phyloP scores from a whole-genome alignment of 148 eudicot genomes.

The Vaccinium myrtillus region DNA sequence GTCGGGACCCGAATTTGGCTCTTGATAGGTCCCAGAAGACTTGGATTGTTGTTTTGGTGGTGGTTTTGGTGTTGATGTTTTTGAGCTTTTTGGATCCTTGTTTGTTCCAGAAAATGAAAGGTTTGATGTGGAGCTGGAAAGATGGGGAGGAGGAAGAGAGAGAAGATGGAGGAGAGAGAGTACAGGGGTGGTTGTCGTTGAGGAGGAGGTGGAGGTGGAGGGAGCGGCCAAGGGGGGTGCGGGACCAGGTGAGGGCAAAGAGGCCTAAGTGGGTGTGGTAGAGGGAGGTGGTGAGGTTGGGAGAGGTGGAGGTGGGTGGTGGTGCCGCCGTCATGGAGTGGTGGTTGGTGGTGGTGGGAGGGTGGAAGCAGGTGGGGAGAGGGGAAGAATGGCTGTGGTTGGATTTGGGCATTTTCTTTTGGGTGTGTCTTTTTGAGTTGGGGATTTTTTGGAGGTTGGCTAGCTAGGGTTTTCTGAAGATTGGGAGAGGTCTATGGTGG shows the following conservation, averaged over 20 bases:
- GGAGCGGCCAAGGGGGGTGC: slow-evolving; percentile 39
- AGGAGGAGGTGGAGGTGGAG: slow-evolving; percentile 45
- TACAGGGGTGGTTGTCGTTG: slow-evolving; percentile 15
- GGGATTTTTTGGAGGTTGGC: background rate
- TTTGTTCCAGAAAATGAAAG: slow-evolving; percentile 55
- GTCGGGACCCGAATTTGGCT: slow-evolving; percentile 59
- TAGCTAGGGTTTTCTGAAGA: slow-evolving; percentile 1
- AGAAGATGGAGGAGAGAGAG: slow-evolving; percentile 4
- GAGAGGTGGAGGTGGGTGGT: slow-evolving; percentile 25
- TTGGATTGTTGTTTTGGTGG: background rate
- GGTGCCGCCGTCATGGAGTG: slow-evolving; percentile 20
- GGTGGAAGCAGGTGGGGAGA: slow-evolving; percentile 48
- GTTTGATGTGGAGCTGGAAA: slow-evolving; percentile 53
- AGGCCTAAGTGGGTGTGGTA: slow-evolving; percentile 60
- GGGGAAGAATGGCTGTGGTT: slow-evolving; percentile 28
- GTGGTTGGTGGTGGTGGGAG: slow-evolving; percentile 25
- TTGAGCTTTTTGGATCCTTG: slow-evolving; percentile 42
- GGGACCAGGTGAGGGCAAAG: slow-evolving; percentile 68
- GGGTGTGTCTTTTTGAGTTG: background rate
- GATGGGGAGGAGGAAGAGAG: slow-evolving; percentile 36
- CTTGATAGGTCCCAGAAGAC: slow-evolving; percentile 57
- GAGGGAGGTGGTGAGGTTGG: slow-evolving; percentile 60
- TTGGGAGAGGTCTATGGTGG: slow-evolving; percentile 5
- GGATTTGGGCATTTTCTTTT: background rate
- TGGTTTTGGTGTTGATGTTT: slow-evolving; percentile 10